Base-by-base conservation (phyloP, 352 stramenopile species). In the Phytopythium ostracodes region DNA sequence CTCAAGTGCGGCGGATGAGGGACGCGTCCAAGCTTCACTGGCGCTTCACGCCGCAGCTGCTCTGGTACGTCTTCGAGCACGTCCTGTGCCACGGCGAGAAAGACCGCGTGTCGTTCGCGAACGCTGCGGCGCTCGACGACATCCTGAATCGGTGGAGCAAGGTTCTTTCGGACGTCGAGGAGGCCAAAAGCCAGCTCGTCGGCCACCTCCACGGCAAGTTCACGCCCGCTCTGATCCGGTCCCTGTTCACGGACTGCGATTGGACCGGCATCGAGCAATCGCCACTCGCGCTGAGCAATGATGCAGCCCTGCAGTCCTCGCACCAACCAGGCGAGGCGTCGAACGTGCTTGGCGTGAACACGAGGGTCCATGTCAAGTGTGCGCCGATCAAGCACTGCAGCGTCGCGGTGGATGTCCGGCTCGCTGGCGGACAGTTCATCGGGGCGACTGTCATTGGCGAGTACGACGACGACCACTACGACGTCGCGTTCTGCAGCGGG, bases 251-350 rank as follows among this genome's bases (percentile, higher is more conserved):
- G 2, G 71, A 85, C 33, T 91, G 82, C 40, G 75, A 91, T 36
- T 91, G 82, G 82, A 88, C 71, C 10, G 82, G 78, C 8, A 84
- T 86, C 31, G 78, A 89, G 43, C 71, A 79, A 18, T 65, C 58
- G 10, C 63, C 62, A 9, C 22, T 73, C 4, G 63, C 36, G 18
- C 33, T 15, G 29, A 7, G 51, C 15, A 67, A 20, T 50, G 33
- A 53, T 7, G 49, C n/a, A 14, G 47, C 15, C 11, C 22, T 59
- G 22, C 33, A 59, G 12, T 29, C 58, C 35, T 33, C 9, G 29
- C 29, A 33, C 4, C 29, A 29, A 15, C 14, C 33, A 15, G 14
- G 59, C 31, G 53, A 43, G 5, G 25, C 27, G 2, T 57, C 73
- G 35, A 75, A 47, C 22, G 2, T 77, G 0, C 56, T 89, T 15